Percentiles rank a stretch among this genome's conserved stretches.
Evolutionary conservation across 2,329 filamentous ascomycete genomes (phyloP).

Genomic region (Fonsecaea pedrosoi): DNA sequence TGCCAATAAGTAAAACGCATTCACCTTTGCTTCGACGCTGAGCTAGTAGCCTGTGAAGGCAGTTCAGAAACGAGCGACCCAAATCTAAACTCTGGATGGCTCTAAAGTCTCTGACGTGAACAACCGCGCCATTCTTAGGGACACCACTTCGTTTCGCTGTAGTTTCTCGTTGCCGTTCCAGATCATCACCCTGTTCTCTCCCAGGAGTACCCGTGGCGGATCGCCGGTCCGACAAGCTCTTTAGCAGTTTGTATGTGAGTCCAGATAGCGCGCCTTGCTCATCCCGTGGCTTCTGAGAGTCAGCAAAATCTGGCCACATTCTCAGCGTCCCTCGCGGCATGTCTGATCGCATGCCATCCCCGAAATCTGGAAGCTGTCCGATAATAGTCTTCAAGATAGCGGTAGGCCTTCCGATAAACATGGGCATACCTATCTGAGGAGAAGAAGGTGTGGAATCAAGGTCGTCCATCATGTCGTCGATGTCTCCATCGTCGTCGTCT

Average conservation of each 20-base stretch:
- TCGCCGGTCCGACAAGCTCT: conserved; percentile 23
- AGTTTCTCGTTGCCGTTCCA: conserved; percentile 52
- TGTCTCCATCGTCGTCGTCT: conserved; percentile 10
- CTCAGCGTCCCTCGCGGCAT: conserved; percentile 11
- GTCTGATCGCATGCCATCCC: conserved; percentile 7
- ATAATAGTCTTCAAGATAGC: conserved; percentile 33
- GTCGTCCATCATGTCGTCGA: conserved; percentile 29
- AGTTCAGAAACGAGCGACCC: conserved; percentile 71
- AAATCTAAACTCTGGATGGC: conserved; percentile 69
- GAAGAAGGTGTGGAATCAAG: conserved; percentile 20
- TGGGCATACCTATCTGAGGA: conserved; percentile 30
- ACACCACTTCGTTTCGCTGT: conserved; percentile 51
- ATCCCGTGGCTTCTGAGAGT: conserved; percentile 14
- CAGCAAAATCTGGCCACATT: conserved; percentile 21
- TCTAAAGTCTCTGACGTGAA: conserved; percentile 81
- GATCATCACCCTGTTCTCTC: conserved; percentile 35
- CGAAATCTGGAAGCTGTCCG: conserved; percentile 26
- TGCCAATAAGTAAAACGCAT: conserved; percentile 79
- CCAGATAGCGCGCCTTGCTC: conserved; percentile 7
- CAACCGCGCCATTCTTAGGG: conserved; percentile 58
- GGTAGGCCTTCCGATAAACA: conserved; percentile 32
- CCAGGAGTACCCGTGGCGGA: not conserved
- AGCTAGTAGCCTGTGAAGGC: conserved; percentile 74
- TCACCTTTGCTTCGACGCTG: conserved; percentile 73
- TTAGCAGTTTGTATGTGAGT: conserved; percentile 17